Evolutionary conservation across 2,329 filamentous ascomycete species (phyloP), one percentile per base, ranked within the genome.

Genomic region (Immersiporthe knoxdaviesiana): DNA sequence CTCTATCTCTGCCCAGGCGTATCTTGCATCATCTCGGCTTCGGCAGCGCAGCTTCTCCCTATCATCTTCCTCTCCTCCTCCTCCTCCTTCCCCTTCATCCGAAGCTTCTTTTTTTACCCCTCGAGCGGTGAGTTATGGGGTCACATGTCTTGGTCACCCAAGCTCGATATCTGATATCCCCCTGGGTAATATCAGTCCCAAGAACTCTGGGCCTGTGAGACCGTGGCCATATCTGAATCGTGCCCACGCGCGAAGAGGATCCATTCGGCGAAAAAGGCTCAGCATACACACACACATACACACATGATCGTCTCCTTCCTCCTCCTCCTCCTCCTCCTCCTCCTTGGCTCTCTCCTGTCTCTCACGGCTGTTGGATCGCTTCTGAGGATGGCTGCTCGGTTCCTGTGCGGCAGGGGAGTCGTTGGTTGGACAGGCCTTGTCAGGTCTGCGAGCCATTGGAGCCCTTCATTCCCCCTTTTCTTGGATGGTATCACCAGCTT

Each of bases 101-200:
- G 39, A 41, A 12, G 39, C 14, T 16, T 18, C 16, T 12, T 41
- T 16, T 41, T 41, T 41, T 18, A 4, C 16, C 21, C 32, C 61
- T 35, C 44, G 11, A 63, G 62, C 62, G 41, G 62, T 63, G 62
- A 63, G 41, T 14, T 14, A 52, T 54, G 62, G n/a, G 62, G 62
- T 63, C 62, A 63, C 41, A 47, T 63, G 35, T 35, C 35, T 8
- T n/a, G n/a, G 44, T n/a, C 32, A 47, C 30, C 35, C 27, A 7
- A 21, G 27, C 50, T 54, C 27, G 44, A 54, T 35, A 63, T 54
- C 21, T n/a, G 24, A 50, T 63, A 11, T 16, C 30, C 62, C 62
- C 62, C 35, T n/a, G 44, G 30, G 21, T 18, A 50, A 63, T 47
- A 52, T 63, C 30, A 27, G 44, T 27, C 7, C 24, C 62, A 18